Evolutionary conservation across 345 rosid genomes (phyloP), one percentile per base, ranked within the genome.

Genomic region (Heritiera fomes): DNA sequence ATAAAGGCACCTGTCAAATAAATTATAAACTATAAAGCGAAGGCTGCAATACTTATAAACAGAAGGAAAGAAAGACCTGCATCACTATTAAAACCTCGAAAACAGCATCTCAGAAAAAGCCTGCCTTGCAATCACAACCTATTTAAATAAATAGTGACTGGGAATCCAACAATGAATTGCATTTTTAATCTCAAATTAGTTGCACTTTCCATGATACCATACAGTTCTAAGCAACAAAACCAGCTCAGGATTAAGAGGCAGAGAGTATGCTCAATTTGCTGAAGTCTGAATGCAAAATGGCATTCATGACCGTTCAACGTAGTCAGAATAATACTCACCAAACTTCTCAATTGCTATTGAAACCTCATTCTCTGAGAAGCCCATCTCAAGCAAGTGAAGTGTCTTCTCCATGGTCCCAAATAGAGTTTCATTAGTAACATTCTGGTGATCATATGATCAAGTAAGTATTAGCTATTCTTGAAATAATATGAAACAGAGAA

Each of bases 291-390:
- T 18, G 20, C 20, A 45, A 55, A 76, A 79, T 9, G 40, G 80
- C 66, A 82, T 73, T 38, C 30, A 66, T 64, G 28, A 30, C 41
- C 32, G 17, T 58, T 20, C 65, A 73, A 79, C 41, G 76, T 32
- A 12, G 7, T 55, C 28, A 72, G 47, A 58, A 13, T 52, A 52
- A 81, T 58, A 81, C 96, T 82, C 71, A 94, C 98, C 97, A 66
- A 87, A 85, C 82, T 86, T 92, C 79, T 52, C 56, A 52, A 52
- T 87, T 30, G 95, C 99, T 79, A 86, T 75, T 78, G 99, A 96
- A 52, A 94, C 83, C 81, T 96, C 93, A 82, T 87, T 83, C 83
- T 90, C 94, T 58, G 97, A 86, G 91, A 94, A 96, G 79, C 99
- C 99, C 95, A 94, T 89, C 81, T 91, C 91, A 80, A 96, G 94